Percentiles rank a stretch among this genome's conserved stretches.
Conservation (phyloP, 306 rosid genomes). For the Vicia villosa region DNA sequence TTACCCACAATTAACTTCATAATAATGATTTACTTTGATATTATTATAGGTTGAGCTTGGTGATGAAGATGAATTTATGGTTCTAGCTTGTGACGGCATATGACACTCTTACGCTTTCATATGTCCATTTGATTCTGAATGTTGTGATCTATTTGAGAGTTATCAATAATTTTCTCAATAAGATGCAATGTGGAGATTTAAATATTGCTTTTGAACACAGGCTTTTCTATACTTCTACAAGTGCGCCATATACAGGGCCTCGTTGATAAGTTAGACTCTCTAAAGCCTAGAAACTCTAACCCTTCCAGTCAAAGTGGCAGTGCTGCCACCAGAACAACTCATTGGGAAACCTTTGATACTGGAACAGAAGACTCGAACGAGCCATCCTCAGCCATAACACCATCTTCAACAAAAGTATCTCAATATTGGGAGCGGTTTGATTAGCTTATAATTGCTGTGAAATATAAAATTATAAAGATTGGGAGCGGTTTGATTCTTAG, state of each 20-base stretch:
- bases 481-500: too few species aligned
- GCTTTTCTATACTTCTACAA: slow-evolving; percentile 45
- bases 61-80: slow-evolving; percentile 82
- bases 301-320: slow-evolving; percentile 41
- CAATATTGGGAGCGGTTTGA: slow-evolving; percentile 72
- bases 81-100: slow-evolving; percentile 79
- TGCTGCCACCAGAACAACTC: slow-evolving; percentile 55
- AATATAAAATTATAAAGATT: slow-evolving; percentile 23
- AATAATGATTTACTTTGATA: slow-evolving; percentile 10
- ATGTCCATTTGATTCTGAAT: slow-evolving; percentile 8
- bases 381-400: slow-evolving; percentile 41
- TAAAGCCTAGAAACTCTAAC: slow-evolving; percentile 52
- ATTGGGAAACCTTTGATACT: slow-evolving; percentile 73
- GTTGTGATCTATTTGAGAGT: slow-evolving; percentile 8
- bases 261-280: slow-evolving; percentile 48
- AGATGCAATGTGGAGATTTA: neutral
- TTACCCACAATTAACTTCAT: slow-evolving; percentile 18
- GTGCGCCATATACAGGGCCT: slow-evolving; percentile 47
- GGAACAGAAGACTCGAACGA: slow-evolving; percentile 55
- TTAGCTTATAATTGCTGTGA: slow-evolving; percentile 30
- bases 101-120: slow-evolving; percentile 58
- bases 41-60: slow-evolving; percentile 75
- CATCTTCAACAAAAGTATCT: slow-evolving; percentile 56
- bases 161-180: neutral
- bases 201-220: slow-evolving; percentile 18